phyloP scores from a whole-genome alignment of 2,329 filamentous ascomycete species.

The Fusarium tupiense region DNA sequence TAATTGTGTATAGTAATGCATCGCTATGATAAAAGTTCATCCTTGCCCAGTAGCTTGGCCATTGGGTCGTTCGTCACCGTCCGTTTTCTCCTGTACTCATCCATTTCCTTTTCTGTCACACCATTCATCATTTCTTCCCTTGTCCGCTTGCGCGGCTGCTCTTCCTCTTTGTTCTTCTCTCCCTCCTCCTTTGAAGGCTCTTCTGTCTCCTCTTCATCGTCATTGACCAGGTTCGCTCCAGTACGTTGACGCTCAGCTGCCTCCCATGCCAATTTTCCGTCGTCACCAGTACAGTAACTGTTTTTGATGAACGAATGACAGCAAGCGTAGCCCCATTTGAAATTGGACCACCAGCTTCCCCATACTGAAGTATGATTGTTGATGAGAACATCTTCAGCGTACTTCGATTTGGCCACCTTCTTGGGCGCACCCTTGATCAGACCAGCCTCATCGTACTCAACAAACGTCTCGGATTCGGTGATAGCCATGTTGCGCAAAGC shows the following conservation, averaged over 20 bases:
- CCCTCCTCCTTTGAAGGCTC: slow-evolving; percentile 42
- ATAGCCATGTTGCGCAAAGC: slow-evolving; percentile 74
- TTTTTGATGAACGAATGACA: slow-evolving; percentile 96
- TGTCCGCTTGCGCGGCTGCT: slow-evolving; percentile 72
- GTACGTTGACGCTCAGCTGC: slow-evolving; percentile 73
- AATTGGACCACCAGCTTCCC: slow-evolving; percentile 97
- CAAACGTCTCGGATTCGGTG: slow-evolving; percentile 83
- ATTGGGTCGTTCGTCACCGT: slow-evolving; percentile 84
- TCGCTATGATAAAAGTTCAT: slow-evolving; percentile 58
- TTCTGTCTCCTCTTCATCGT: slow-evolving; percentile 40
- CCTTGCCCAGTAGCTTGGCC: slow-evolving; percentile 81
- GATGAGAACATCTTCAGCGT: slow-evolving; percentile 84
- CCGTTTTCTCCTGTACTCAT: slow-evolving; percentile 82
- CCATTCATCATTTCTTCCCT: slow-evolving; percentile 81
- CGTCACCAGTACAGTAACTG: slow-evolving; percentile 95
- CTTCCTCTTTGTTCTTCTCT: slow-evolving; percentile 46
- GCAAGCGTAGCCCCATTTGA: slow-evolving; percentile 95
- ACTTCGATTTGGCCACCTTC: slow-evolving; percentile 85
- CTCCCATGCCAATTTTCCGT: slow-evolving; percentile 83
- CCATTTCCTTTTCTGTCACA: slow-evolving; percentile 84
- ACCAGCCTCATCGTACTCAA: slow-evolving; percentile 94
- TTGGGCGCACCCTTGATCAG: slow-evolving; percentile 88
- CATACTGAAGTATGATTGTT: slow-evolving; percentile 95
- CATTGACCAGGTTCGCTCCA: slow-evolving; percentile 54
- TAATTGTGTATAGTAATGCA: neutral